Conservation (phyloP, 805 yeast genomes). For the Schwanniomyces occidentalis region DNA sequence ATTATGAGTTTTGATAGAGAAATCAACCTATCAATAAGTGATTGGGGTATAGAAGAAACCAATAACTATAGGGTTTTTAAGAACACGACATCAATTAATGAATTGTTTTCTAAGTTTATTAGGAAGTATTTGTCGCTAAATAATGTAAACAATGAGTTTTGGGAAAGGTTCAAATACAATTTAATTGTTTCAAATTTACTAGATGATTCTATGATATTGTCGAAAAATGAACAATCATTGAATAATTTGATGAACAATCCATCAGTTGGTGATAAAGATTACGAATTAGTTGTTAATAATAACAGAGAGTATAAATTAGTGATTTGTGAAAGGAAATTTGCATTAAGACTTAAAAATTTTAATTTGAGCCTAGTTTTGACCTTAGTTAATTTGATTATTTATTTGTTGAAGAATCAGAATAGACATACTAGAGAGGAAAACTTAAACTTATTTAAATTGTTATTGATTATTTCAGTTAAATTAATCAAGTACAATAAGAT, state of each 20-base stretch:
- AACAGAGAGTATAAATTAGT: constrained; percentile 5
- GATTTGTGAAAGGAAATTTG: constrained; percentile 6
- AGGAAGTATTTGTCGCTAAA: constrained; percentile 27
- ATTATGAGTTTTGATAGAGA: constrained; percentile 29
- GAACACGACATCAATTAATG: constrained; percentile 13
- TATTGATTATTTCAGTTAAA: constrained; percentile 29
- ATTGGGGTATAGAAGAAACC: constrained; percentile 39
- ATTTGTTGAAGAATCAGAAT: constrained; percentile 23
- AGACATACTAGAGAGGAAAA: constrained; percentile 2
- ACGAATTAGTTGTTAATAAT: constrained; percentile 10
- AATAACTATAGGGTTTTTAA: constrained; percentile 7
- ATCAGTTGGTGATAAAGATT: neutral
- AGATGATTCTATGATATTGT: constrained; percentile 42
- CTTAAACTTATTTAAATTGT: constrained; percentile 28
- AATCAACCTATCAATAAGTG: constrained; percentile 31
- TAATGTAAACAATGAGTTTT: constrained; percentile 19
- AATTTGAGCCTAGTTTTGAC: constrained; percentile 16
- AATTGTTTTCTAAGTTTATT: constrained; percentile 22
- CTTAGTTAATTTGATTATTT: constrained; percentile 26
- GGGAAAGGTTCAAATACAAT: constrained; percentile 44
- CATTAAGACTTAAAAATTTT: constrained; percentile 4
- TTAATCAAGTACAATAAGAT: constrained; percentile 26
- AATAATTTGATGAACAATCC: constrained; percentile 12
- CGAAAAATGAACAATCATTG: constrained; percentile 41
- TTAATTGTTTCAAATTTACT: constrained; percentile 37